Base-by-base conservation (phyloP, 441 rosid genomes). In the Corymbia calophylla region DNA sequence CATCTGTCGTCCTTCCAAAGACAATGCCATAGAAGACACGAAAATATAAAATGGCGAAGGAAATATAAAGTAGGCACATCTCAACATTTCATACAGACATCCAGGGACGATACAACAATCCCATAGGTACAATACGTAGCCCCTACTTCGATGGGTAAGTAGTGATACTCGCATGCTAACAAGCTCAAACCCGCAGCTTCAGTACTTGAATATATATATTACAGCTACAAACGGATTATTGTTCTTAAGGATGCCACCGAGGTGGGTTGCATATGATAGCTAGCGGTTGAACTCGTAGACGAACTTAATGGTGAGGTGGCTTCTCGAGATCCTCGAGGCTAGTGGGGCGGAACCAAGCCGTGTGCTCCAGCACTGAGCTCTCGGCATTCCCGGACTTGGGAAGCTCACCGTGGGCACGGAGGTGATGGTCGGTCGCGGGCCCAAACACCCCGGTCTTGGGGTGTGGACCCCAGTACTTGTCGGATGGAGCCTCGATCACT, bases 301-400 rank as follows among this genome's bases (percentile, higher is more conserved):
- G 8, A 77, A 6, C 9, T 35, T 86, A 86, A 8, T 53, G 49
- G 47, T 55, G 32, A 48, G 66, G 21, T 55, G 88, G 88, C 32
- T 86, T 86, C 88, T 86, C 88, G 12, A 86, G 88, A 86, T 86
- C 88, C 88, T 86, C 88, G 49, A 86, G 88, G 88, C 88, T 56
- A 9, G 88, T 56, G 7, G 88, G 88, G 88, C 88, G 88, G 27
- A 86, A 86, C 88, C 88, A 86, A 48, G 88, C 88, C 1, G 88
- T 8, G 48, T 86, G 53, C 23, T 56, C 88, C 32, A 35, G 88
- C 88, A 54, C 88, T 11, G 88, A 86, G 88, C 66, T 86, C 64
- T 86, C 70, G 10, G 88, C 88, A 86, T 86, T 25, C 47, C 66
- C 68, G 0, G 88, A 3, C 44, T 86, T 32, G 49, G 88, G 18